Percentiles rank a stretch among this genome's conserved stretches.
These are phyloP conservation scores for Solanum aculeatissimum DNA, from an alignment of 305 asterid species.

Conservation along the genomic window DNA sequence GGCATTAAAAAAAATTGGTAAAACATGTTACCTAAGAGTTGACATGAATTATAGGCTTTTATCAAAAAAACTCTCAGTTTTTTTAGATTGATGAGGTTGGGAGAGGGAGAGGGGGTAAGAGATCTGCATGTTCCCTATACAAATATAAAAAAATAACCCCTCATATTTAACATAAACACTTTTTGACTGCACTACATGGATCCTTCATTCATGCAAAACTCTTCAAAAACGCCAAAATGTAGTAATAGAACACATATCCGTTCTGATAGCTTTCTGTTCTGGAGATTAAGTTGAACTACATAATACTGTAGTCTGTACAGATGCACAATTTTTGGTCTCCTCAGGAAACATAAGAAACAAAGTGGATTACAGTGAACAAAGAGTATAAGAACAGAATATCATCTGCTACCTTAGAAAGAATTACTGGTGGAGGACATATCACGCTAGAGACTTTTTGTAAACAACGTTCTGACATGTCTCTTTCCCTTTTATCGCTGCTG, in stretches of 20 bases:
- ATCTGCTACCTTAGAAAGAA: conserved; percentile 52
- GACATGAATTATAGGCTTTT: not conserved
- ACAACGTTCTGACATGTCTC: conserved; percentile 74
- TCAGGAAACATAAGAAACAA: not conserved
- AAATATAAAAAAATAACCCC: not conserved
- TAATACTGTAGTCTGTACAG: not conserved
- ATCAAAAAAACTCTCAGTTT: not conserved
- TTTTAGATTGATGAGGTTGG: not conserved
- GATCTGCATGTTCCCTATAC: not conserved
- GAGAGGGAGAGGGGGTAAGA: not conserved
- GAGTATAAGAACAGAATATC: not conserved
- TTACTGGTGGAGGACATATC: conserved; percentile 44
- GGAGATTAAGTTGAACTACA: not conserved
- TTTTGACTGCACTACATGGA: not conserved
- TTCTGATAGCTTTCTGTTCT: not conserved
- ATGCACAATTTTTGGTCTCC: not conserved
- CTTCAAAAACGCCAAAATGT: not conserved
- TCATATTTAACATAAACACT: not conserved
- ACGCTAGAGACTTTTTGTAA: conserved; percentile 43
- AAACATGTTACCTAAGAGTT: not conserved
- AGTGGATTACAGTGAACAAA: not conserved
- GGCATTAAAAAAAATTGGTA: not conserved
- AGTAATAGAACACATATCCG: not conserved
- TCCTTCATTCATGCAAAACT: not conserved
- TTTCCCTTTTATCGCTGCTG: conserved; percentile 63